phyloP scores from a whole-genome alignment of 352 stramenopile species.

The Pythium diclinum region DNA sequence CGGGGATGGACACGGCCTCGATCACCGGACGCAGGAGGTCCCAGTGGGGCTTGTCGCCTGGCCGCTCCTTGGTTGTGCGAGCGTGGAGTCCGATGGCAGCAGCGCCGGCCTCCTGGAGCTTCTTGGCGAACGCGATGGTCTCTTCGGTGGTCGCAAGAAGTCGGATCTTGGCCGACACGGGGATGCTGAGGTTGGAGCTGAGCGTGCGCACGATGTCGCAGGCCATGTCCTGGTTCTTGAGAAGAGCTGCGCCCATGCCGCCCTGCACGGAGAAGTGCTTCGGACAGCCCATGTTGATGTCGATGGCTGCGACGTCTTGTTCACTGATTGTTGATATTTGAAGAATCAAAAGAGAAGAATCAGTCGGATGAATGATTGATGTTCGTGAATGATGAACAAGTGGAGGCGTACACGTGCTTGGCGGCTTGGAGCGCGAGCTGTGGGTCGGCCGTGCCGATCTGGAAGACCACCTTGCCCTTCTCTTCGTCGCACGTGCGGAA shows the following conservation, averaged over 20 bases:
- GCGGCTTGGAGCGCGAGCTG: slow-evolving; percentile 74
- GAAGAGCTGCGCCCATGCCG: slow-evolving; percentile 89
- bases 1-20: slow-evolving; percentile 68
- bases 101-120: slow-evolving; percentile 60
- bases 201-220: slow-evolving; percentile 87
- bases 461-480: slow-evolving; percentile 80
- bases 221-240: slow-evolving; percentile 86
- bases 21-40: slow-evolving; percentile 62
- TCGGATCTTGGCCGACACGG: slow-evolving; percentile 88
- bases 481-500: slow-evolving; percentile 88
- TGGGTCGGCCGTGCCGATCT: slow-evolving; percentile 84
- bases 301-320: slow-evolving; percentile 86
- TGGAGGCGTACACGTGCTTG: slow-evolving; percentile 57
- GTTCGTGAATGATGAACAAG: not conserved
- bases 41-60: slow-evolving; percentile 69
- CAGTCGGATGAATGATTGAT: not conserved
- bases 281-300: slow-evolving; percentile 95
- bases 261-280: slow-evolving; percentile 93
- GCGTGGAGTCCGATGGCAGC: slow-evolving; percentile 71
- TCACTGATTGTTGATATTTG: slow-evolving; percentile 32
- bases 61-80: slow-evolving; percentile 61
- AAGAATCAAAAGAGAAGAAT: not conserved
- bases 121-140: slow-evolving; percentile 72
- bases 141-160: slow-evolving; percentile 57
- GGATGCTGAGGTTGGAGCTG: slow-evolving; percentile 73